Base-by-base conservation (phyloP, 495 filamentous ascomycete genomes). In the Trichodelitschia bisporula region DNA sequence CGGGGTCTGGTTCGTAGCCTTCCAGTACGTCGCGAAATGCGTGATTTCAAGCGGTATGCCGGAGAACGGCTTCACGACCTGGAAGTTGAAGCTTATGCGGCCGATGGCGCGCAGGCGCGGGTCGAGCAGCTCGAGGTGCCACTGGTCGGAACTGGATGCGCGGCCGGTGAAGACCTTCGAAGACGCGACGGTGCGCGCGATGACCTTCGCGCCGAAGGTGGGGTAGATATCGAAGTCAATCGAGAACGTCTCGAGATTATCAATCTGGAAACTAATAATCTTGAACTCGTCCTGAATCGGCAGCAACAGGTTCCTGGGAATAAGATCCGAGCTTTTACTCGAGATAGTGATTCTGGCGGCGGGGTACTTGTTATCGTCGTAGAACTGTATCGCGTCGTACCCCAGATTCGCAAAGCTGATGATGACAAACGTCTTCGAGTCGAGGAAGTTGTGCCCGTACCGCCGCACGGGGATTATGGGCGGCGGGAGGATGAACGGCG, bases 1-100 rank as follows among this genome's bases (percentile, higher is more conserved):
- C 11, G 21, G 6, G 8, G 4, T 9, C 15, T 31, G 15, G 15
- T 29, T 6, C 3, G 89, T 97, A 1, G 83, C 84, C 52, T 92
- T 95, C 86, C 86, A 97, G 51, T 97, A 97, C 2, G 86, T 95
- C 32, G 90, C 86, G 45, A 95, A 95, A 40, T 92, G 77, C 1
- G 84, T 89, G 31, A 97, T 92, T 47, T 95, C 89, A 21, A 95
- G 54, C 2, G 89, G 78, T 36, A 74, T 72, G n/a, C 89, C 84
- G 37, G 70, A 69, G 51, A 93, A 97, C 1, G 86, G 84, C 46
- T 90, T 91, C 45, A 97, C 92, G 19, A 95, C 76, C 47, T 93
- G 83, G 38, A 74, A 90, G 36, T 77, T 69, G 57, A 97, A 95
- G 31, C 61, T 77, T 36, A 97, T 75, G 42, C 89, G 78, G 15